Base-by-base conservation (phyloP, 2,329 filamentous ascomycete species). In the Aspergillus japonicus region DNA sequence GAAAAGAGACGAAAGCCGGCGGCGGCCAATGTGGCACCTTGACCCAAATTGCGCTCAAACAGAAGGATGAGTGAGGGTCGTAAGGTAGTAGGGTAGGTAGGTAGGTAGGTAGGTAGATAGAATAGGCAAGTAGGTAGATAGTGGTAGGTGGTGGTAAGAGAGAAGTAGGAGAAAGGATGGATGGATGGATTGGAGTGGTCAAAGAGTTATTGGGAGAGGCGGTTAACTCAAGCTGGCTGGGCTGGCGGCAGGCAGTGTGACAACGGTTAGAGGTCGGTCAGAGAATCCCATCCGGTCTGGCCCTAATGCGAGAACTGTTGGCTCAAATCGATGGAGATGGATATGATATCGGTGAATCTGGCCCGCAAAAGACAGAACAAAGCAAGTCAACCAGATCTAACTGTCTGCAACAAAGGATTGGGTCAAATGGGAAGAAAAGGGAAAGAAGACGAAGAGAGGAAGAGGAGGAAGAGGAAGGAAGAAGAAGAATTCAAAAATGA, bases 201-300 rank as follows among this genome's bases (percentile, higher is more conserved):
- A 59, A 62, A 65, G 54, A 54, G 33, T 54, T 59, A 35, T 16
- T 66, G 61, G 61, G 58, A 57, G 58, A 53, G 63, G 68, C 68
- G 68, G 67, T 65, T 69, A 68, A 62, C 59, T 63, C 56, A 62
- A 56, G 66, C 58, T 68, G 64, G 66, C 58, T 67, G 64, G 14
- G 64, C 61, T 58, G 65, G 66, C 65, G 64, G 64, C 65, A 69
- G 62, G 64, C 65, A 69, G 62, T 67, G 61, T 66, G 66, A 66
- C 64, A 57, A 59, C 58, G 64, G 54, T 62, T 56, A 67, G 62
- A 68, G 66, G 61, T 65, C 63, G 62, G 60, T 64, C 62, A 59
- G 59, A 60, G 64, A 63, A 59, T 61, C 26, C 60, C 47, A 47
- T 58, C 48, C 58, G 57, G 56, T 50, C 59, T 61, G 56, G 59